Evolutionary conservation across 345 rosid genomes (phyloP).

Genomic region (Isatis tinctoria): DNA sequence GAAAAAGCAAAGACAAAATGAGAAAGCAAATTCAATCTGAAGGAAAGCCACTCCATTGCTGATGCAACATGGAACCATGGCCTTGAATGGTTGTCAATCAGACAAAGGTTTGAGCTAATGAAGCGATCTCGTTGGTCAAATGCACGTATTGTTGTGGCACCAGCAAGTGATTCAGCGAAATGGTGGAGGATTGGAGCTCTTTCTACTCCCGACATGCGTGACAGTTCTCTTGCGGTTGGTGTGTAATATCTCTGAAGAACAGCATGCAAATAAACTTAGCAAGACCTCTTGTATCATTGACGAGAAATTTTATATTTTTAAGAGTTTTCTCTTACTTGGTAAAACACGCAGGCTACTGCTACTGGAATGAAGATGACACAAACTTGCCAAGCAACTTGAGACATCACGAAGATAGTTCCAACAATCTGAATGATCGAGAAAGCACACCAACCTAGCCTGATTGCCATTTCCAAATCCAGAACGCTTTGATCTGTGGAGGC

Average conservation of each 20-base stretch:
- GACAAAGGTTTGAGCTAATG: conserved; percentile 53
- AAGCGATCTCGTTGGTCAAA: conserved; percentile 75
- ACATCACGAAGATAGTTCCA: conserved; percentile 85
- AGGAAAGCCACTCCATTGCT: conserved; percentile 98
- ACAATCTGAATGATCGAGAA: conserved; percentile 75
- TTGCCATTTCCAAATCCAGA: conserved; percentile 78
- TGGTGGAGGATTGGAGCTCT: conserved; percentile 92
- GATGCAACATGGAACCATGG: conserved; percentile 87
- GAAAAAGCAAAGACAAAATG: conserved; percentile 91
- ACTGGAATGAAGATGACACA: conserved; percentile 95
- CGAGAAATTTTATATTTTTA: neutral
- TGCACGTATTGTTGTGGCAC: conserved; percentile 85
- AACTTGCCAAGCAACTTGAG: conserved; percentile 97
- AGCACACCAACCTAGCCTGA: conserved; percentile 88
- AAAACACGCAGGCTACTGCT: conserved; percentile 87
- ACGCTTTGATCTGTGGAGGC: conserved; percentile 92
- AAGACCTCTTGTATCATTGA: neutral
- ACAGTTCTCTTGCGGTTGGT: conserved; percentile 90
- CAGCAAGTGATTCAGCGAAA: conserved; percentile 88
- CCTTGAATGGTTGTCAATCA: conserved; percentile 73
- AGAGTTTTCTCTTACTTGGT: conserved; percentile 55
- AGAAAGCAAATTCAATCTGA: conserved; percentile 78
- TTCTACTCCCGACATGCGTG: conserved; percentile 80
- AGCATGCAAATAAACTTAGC: neutral
- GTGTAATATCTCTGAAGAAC: conserved; percentile 71